These are phyloP conservation scores for Pleurotus ostreatus DNA, from an alignment of 768 basidiomycete genomes.

Conservation along the genomic window DNA sequence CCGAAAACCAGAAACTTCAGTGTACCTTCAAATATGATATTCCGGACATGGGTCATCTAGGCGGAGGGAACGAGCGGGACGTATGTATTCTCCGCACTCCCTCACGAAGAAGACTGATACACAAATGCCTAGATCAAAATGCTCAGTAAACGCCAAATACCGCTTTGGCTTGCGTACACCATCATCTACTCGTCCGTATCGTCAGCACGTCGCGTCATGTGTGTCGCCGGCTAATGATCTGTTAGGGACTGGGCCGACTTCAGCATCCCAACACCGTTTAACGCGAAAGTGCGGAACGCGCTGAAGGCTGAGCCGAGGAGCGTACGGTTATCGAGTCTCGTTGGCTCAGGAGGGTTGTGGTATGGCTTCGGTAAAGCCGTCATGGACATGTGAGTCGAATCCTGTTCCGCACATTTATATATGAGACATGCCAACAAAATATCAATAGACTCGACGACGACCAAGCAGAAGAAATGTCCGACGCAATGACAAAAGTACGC, in stretches of 20 bases:
- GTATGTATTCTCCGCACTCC: conserved; percentile 37
- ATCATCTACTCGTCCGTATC: conserved; percentile 69
- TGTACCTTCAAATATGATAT: conserved; percentile 89
- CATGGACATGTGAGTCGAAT: conserved; percentile 68
- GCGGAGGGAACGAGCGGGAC: conserved; percentile 80
- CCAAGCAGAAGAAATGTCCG: conserved; percentile 68
- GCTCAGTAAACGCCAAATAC: conserved; percentile 73
- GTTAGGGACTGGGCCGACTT: conserved; percentile 85
- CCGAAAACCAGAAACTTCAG: conserved; percentile 93
- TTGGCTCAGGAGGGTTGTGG: conserved; percentile 88
- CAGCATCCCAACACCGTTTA: conserved; percentile 76
- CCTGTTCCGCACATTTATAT: too few relatives aligned
- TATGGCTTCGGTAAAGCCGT: conserved; percentile 89
- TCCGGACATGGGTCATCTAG: conserved; percentile 83
- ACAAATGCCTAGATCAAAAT: conserved; percentile 61
- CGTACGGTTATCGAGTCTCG: conserved; percentile 77
- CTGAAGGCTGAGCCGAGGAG: conserved; percentile 85
- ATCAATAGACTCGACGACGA: conserved; percentile 65
- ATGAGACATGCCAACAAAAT: too few relatives aligned
- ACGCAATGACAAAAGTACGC: conserved; percentile 62
- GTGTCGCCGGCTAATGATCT: conserved; percentile 2
- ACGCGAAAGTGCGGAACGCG: conserved; percentile 74
- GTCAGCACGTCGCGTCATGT: not conserved
- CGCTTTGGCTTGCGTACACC: conserved; percentile 89
- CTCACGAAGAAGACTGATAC: not conserved